Percentiles rank a stretch among this genome's conserved stretches.
These are phyloP conservation scores for Epipyxis sp. DNA, from an alignment of 108 stramenopile species.

Conservation along the genomic window DNA sequence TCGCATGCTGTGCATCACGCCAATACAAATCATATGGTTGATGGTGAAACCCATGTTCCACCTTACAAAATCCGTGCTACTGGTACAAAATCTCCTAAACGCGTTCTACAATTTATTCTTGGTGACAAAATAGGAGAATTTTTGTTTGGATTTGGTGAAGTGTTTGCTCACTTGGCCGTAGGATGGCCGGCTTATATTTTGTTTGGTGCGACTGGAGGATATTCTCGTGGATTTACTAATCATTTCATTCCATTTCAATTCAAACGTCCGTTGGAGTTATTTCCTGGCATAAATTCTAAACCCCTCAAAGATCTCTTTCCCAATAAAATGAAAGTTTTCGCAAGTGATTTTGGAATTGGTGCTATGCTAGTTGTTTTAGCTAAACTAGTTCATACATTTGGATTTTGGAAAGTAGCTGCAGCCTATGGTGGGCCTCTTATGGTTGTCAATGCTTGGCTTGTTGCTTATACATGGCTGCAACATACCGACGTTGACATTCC, in stretches of 20 bases:
- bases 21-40: background rate
- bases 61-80: background rate
- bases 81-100: background rate
- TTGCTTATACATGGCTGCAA: background rate
- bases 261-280: background rate
- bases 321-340: constrained; percentile 47
- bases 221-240: constrained; percentile 46
- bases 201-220: constrained; percentile 48
- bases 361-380: constrained; percentile 21
- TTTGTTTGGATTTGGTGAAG: background rate
- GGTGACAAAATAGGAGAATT: background rate
- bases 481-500: background rate
- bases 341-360: constrained; percentile 38
- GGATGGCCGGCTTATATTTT: constrained; percentile 47
- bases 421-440: background rate
- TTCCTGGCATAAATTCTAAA: constrained; percentile 41
- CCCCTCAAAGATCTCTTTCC: constrained; percentile 43
- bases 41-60: background rate
- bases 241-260: constrained; percentile 44
- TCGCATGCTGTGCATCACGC: background rate
- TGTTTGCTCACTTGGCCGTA: background rate
- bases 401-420: background rate
- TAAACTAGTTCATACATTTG: background rate
- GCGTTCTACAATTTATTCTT: background rate
- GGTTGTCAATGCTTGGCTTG: background rate